These are phyloP conservation scores for Rhizopogon vesiculosus DNA, from an alignment of 768 basidiomycete species.

Conservation along the genomic window DNA sequence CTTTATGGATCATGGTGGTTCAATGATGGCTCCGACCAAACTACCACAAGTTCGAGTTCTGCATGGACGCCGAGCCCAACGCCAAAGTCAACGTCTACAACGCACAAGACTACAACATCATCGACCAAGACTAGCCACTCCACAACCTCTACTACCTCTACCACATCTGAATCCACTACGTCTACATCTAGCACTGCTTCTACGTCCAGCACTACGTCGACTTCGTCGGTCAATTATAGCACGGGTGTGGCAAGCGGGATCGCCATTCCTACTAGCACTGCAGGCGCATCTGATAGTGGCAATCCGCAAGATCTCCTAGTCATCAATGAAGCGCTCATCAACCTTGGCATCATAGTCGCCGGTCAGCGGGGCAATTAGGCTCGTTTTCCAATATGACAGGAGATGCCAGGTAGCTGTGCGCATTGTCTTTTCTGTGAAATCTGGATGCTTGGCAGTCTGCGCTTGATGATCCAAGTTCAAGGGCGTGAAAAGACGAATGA, in stretches of 20 bases:
- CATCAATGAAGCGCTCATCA: not conserved
- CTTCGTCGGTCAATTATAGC: too few relatives aligned
- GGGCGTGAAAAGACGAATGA: too few relatives aligned
- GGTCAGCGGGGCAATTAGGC: not conserved
- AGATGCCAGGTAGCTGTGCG: too few relatives aligned
- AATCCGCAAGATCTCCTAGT: not conserved
- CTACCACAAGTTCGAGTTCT: not conserved
- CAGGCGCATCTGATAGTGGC: not conserved
- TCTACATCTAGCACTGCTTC: too few relatives aligned
- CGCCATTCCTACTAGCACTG: not conserved
- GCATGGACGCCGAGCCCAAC: not conserved
- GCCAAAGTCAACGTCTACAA: not conserved
- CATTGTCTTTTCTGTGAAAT: too few relatives aligned
- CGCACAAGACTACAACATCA: too few relatives aligned
- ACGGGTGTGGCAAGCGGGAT: too few relatives aligned
- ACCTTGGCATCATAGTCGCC: not conserved
- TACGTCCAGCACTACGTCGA: too few relatives aligned
- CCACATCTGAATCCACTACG: too few relatives aligned
- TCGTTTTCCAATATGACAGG: too few relatives aligned
- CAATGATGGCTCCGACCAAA: slow-evolving; percentile 29
- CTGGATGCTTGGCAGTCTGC: too few relatives aligned
- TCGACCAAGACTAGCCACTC: not conserved
- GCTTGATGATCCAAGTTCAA: too few relatives aligned
- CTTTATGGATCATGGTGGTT: slow-evolving; percentile 59
- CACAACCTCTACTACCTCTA: not conserved